A percentile compares a stretch with the other conserved stretches of the same genome.
Evolutionary conservation across 441 rosid species (phyloP).

Genomic region (Biscutella auriculata): DNA sequence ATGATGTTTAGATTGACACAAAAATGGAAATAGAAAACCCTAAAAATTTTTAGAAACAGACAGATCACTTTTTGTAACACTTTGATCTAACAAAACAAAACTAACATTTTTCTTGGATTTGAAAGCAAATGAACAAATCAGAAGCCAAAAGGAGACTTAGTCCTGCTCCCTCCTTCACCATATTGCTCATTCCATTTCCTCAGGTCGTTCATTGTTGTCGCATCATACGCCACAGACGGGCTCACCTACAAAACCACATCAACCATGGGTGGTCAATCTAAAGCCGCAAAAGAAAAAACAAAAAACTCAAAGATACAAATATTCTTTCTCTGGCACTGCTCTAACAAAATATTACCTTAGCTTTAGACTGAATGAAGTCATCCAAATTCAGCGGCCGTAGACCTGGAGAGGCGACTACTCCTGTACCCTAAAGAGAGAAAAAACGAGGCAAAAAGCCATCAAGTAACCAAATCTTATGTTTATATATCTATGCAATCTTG

Average conservation of each 20-base stretch:
- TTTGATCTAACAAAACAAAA: conserved; percentile 1
- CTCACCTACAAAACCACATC: conserved; percentile 49
- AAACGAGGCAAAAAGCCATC: background rate
- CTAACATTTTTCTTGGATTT: background rate
- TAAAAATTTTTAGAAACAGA: no score
- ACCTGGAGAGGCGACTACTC: conserved; percentile 23
- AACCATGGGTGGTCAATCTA: no score
- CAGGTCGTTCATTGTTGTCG: conserved; percentile 81
- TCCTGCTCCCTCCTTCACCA: conserved; percentile 91
- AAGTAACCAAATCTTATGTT: background rate
- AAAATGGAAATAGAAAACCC: no score
- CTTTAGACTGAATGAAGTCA: conserved; percentile 66
- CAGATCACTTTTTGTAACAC: no score
- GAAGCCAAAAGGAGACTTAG: conserved; percentile 73
- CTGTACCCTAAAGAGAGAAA: conserved; percentile 29
- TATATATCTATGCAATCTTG: background rate
- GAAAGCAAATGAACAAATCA: no score
- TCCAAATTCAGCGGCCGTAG: conserved; percentile 56
- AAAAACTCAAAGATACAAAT: no score
- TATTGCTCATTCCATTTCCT: conserved; percentile 97
- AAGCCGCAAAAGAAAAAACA: no score
- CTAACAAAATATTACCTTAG: conserved; percentile 46
- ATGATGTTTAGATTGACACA: no score
- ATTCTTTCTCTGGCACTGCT: background rate
- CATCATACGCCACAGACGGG: conserved; percentile 81